A percentile compares a stretch with the other conserved stretches of the same genome.
phyloP scores from a whole-genome alignment of 1,139 yeast species.

The Blastobotrys arbuscula region DNA sequence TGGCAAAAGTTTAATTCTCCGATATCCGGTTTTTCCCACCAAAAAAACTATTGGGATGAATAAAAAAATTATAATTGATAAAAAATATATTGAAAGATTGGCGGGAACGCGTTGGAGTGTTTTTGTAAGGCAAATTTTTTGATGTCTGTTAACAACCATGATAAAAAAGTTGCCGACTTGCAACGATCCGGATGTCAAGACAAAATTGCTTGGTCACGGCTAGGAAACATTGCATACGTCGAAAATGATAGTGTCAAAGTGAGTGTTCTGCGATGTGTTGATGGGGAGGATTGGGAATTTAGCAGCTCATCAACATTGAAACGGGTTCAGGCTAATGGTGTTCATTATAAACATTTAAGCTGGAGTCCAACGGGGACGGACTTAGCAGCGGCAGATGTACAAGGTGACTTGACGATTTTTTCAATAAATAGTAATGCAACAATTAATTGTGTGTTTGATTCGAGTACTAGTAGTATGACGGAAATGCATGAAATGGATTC shows the following conservation, averaged over 20 bases:
- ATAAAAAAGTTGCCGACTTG: slow-evolving; percentile 17
- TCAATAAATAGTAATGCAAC: slow-evolving; percentile 4
- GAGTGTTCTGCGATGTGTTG: slow-evolving; percentile 57
- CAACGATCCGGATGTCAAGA: slow-evolving; percentile 20
- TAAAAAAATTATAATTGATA: too few species aligned
- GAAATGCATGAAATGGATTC: slow-evolving; percentile 26
- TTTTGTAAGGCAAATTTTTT: too few species aligned
- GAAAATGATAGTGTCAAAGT: slow-evolving; percentile 40
- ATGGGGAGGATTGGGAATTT: slow-evolving; percentile 62
- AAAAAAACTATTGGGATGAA: too few species aligned
- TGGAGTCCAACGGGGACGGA: slow-evolving; percentile 42
- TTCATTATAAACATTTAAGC: slow-evolving; percentile 33
- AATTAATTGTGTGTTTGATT: slow-evolving; percentile 5
- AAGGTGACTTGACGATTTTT: slow-evolving; percentile 37
- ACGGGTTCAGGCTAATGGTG: slow-evolving; percentile 15
- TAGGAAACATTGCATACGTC: slow-evolving; percentile 66
- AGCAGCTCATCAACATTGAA: slow-evolving; percentile 44
- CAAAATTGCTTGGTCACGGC: slow-evolving; percentile 64
- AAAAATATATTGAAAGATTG: too few species aligned
- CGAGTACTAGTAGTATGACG: background rate
- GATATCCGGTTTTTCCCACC: too few species aligned
- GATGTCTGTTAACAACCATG: too few species aligned
- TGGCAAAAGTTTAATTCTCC: too few species aligned
- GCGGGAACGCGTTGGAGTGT: too few species aligned
- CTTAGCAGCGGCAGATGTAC: slow-evolving; percentile 38